Evolutionary conservation across 352 stramenopile genomes (phyloP).

Genomic region (Phytophthora quininea): DNA sequence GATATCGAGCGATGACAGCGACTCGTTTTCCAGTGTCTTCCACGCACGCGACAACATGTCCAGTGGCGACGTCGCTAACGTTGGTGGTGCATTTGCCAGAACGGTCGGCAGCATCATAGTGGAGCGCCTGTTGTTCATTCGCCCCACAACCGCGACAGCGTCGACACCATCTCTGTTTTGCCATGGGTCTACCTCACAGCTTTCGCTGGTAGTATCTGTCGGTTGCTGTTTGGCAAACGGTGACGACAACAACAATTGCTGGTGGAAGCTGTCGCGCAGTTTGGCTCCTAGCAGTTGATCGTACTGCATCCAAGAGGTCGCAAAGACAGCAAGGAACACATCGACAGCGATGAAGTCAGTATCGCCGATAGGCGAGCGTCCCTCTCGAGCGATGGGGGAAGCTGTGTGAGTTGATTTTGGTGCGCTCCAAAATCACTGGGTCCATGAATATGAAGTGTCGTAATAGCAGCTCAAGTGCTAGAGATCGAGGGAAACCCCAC

Average conservation of each 20-base stretch:
- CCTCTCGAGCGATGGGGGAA: conserved; percentile 19
- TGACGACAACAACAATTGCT: conserved; percentile 41
- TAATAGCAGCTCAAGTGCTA: conserved; percentile 40
- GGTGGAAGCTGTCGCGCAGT: conserved; percentile 55
- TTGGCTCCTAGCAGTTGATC: conserved; percentile 48
- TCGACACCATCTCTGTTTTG: neutral
- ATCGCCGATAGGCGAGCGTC: conserved; percentile 6
- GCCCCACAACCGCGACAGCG: neutral
- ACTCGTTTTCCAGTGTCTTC: conserved; percentile 39
- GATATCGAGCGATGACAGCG: conserved; percentile 46
- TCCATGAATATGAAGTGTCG: conserved; percentile 51
- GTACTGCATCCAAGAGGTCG: conserved; percentile 48
- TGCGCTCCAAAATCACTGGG: conserved; percentile 12
- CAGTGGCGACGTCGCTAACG: conserved; percentile 28
- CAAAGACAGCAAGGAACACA: conserved; percentile 56
- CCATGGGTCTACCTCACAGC: too few relatives aligned
- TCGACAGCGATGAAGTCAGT: conserved; percentile 45
- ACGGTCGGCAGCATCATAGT: conserved; percentile 15
- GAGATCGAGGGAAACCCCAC: conserved; percentile 44
- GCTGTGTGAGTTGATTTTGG: conserved; percentile 5
- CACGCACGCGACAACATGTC: conserved; percentile 46
- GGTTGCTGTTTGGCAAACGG: conserved; percentile 29
- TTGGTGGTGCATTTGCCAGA: conserved; percentile 11
- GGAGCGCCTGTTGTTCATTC: neutral
- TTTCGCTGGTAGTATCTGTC: neutral